A percentile compares a stretch with the other conserved stretches of the same genome.
These are phyloP conservation scores for Bathelium albidoporum DNA, from an alignment of 495 filamentous ascomycete genomes.

Conservation along the genomic window DNA sequence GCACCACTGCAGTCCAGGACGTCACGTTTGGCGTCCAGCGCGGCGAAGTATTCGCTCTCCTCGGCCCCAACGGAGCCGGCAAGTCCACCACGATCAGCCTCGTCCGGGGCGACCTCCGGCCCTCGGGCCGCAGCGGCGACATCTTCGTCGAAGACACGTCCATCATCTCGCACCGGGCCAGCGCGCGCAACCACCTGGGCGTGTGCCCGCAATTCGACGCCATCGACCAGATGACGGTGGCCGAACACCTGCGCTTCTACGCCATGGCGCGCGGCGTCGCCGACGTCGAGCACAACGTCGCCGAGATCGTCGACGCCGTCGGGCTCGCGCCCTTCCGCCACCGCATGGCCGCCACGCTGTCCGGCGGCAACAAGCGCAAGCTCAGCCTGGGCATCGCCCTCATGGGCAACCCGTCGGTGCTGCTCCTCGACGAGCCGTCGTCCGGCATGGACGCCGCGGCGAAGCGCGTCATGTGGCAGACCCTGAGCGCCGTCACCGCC, in stretches of 20 bases:
- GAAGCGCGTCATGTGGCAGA: slow-evolving; percentile 69
- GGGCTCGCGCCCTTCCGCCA: slow-evolving; percentile 43
- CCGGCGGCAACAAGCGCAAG: slow-evolving; percentile 67
- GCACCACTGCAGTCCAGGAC: slow-evolving; percentile 63
- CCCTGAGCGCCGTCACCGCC: slow-evolving; percentile 44
- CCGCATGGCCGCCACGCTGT: slow-evolving; percentile 55
- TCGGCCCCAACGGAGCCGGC: slow-evolving; percentile 82
- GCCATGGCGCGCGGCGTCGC: slow-evolving; percentile 57
- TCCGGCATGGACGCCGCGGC: slow-evolving; percentile 63
- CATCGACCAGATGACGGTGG: slow-evolving; percentile 59
- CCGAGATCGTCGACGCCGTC: slow-evolving; percentile 28
- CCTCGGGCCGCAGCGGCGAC: slow-evolving; percentile 44
- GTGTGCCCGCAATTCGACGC: slow-evolving; percentile 67
- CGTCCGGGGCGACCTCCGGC: slow-evolving; percentile 73
- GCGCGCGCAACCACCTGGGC: slow-evolving; percentile 61
- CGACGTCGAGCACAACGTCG: slow-evolving; percentile 53
- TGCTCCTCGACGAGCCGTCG: slow-evolving; percentile 62
- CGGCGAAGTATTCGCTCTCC: slow-evolving; percentile 72
- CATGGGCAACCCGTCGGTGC: slow-evolving; percentile 63
- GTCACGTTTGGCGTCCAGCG: slow-evolving; percentile 68
- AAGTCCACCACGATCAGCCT: slow-evolving; percentile 78
- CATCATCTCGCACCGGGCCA: slow-evolving; percentile 51
- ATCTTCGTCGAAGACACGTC: slow-evolving; percentile 65
- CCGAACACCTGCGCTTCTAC: slow-evolving; percentile 65
- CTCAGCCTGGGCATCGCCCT: slow-evolving; percentile 64